Base-by-base conservation (phyloP, 192 early-diverging fungal species). In the Backusella tarrabulga region DNA sequence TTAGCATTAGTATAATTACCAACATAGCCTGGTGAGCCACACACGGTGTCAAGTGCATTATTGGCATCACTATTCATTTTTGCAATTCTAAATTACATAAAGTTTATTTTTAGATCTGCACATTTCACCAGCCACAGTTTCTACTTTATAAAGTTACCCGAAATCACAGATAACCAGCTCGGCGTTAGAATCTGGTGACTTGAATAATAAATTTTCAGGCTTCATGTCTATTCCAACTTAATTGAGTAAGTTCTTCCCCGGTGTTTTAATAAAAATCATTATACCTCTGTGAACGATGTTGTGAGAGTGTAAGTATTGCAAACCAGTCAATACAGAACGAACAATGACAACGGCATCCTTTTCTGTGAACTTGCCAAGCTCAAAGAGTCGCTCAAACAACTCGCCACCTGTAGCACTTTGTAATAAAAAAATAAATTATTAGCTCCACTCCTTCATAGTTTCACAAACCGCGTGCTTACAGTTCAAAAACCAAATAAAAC, bases 141-240 rank as follows among this genome's bases (percentile, higher is more conserved):
- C 9, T 69, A 12, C 23, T 23, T 19, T 23, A 12, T 60, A 52
- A 32, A 56, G 36, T 60, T 76, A 80, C 73, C 93, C 96, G 88
- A 97, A 97, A 83, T 97, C 96, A 7, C 92, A 92, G 78, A 97
- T 89, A 79, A 95, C 88, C 46, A 97, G 87, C 68, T 92, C 88
- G n/a, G 90, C 89, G 67, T 90, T 87, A 9, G 83, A 75, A 1
- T 85, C 82, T 19, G 84, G 76, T 72, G 89, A 87, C 74, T 89
- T 87, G 83, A 94, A 97, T 14, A 97, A 83, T 69, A 97, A 83
- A 80, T 97, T 97, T 76, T 97, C 96, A 0, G 96, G 96, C 86
- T 97, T 93, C 72, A 92, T 84, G 80, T 93, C 90, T 85, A 82
- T 14, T 40, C 2, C 6, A n/a, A 74, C 2, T 63, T 29, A 63